Evolutionary conservation across 2,329 filamentous ascomycete species (phyloP), one percentile per base, ranked within the genome.

Genomic region (Fusarium sp.): DNA sequence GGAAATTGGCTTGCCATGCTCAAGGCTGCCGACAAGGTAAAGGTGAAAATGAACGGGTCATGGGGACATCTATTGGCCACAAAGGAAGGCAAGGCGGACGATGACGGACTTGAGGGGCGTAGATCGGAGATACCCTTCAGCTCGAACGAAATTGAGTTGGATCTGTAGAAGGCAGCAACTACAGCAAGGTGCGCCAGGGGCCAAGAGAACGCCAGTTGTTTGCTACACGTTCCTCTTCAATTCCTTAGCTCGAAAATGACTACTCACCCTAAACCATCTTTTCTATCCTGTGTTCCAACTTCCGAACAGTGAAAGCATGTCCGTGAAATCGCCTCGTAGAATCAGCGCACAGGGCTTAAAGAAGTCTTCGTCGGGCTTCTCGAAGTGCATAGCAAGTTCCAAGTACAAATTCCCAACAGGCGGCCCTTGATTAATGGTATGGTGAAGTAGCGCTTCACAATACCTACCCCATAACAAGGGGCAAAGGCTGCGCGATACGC

Each of bases 131-230:
- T 22, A 22, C 22, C 27, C 27, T 27, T 27, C 15, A 8, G 17
- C 3, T 35, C 5, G 13, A 41, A 7, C 8, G 22, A 5, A 11
- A 7, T 22, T 42, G 9, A 17, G 22, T 22, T 11, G 17, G 4
- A 35, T 35, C 14, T 5, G 15, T 22, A 22, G 9, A 15, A 17
- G 39, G 39, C n/a, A 22, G 14, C 7, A 22, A 7, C 39, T 15
- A 42, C n/a, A 17, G 15, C 17, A 42, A 13, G 14, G n/a, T 22
- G 14, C 14, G 10, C n/a, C 14, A 22, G n/a, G 14, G n/a, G n/a
- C n/a, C 2, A 17, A 11, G n/a, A 17, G 14, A 22, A 25, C 4
- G n/a, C 9, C n/a, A 7, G 22, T 11, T 22, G 0, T 9, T 22
- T 22, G 9, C 11, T 11, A 17, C 6, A 22, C 15, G 22, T 22